phyloP scores from a whole-genome alignment of 495 filamentous ascomycete species.

The Penicillium verhagenii region DNA sequence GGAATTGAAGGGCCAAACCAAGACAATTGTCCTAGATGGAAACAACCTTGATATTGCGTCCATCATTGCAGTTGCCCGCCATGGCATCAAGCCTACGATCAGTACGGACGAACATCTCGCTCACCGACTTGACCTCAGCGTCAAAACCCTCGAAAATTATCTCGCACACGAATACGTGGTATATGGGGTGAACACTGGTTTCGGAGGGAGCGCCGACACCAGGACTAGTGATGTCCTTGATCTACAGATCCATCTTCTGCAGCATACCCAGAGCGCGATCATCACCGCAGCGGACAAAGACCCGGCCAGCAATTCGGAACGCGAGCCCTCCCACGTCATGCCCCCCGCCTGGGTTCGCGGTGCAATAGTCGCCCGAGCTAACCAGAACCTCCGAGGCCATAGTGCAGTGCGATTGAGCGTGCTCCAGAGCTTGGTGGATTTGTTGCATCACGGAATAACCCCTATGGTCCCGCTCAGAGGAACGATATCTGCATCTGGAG shows the following conservation, averaged over 20 bases:
- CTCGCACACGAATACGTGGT: constrained; percentile 12
- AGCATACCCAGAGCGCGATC: constrained; percentile 53
- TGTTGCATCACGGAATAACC: constrained; percentile 44
- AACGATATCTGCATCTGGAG: constrained; percentile 67
- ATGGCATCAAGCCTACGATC: constrained; percentile 11
- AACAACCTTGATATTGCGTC: constrained; percentile 18
- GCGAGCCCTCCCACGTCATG: constrained; percentile 33
- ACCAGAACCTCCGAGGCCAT: constrained; percentile 56
- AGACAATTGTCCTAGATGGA: constrained; percentile 14
- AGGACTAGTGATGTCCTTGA: constrained; percentile 38
- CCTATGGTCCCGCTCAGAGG: constrained; percentile 49
- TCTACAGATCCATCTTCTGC: constrained; percentile 53
- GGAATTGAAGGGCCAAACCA: constrained; percentile 3
- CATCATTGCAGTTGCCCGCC: constrained; percentile 15
- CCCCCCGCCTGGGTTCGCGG: constrained; percentile 53
- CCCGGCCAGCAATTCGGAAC: constrained; percentile 15
- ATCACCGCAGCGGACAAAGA: constrained; percentile 33
- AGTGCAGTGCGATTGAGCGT: constrained; percentile 52
- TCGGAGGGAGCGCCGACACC: constrained; percentile 64
- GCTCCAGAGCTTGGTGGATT: constrained; percentile 43
- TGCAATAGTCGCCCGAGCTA: constrained; percentile 57
- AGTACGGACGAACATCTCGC: constrained; percentile 9
- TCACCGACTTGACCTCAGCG: constrained; percentile 11
- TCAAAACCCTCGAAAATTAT: constrained; percentile 11
- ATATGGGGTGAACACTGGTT: constrained; percentile 64